These are phyloP conservation scores for Aspergillus funiculosus DNA, from an alignment of 495 filamentous ascomycete genomes.

Conservation along the genomic window DNA sequence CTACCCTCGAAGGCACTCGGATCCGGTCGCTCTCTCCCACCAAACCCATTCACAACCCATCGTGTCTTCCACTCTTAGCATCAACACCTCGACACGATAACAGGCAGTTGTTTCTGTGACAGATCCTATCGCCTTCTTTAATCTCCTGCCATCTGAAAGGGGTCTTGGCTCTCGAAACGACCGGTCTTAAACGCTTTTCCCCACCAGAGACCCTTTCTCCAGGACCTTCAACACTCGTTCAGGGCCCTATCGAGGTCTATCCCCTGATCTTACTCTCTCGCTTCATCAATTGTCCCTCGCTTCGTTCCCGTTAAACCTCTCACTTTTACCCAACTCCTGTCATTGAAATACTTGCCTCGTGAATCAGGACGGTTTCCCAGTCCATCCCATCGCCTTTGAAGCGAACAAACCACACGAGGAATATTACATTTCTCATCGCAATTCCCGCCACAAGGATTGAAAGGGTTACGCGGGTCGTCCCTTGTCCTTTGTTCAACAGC, in stretches of 20 bases:
- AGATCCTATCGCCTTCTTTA: conserved; percentile 12
- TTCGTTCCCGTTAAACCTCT: background rate
- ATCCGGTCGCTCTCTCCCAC: conserved; percentile 2
- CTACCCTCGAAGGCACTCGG: background rate
- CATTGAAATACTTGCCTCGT: background rate
- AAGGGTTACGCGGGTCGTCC: conserved; percentile 47
- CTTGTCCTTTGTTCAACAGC: conserved; percentile 28
- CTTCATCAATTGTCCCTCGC: conserved; percentile 2
- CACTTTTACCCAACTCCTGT: background rate
- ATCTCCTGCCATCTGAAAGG: conserved; percentile 16
- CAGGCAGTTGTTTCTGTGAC: too few relatives aligned
- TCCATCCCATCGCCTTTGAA: background rate
- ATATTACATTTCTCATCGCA: background rate
- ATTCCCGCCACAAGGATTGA: conserved; percentile 15
- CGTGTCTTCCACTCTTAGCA: background rate
- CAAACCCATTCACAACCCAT: background rate
- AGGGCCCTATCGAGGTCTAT: conserved; percentile 6
- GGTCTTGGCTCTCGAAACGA: conserved; percentile 23
- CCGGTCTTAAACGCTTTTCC: conserved; percentile 17
- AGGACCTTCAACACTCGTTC: conserved; percentile 6
- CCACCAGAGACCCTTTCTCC: conserved; percentile 15
- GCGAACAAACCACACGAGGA: background rate
- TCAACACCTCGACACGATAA: conserved; percentile 1
- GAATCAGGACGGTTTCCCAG: background rate
- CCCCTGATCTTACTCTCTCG: conserved; percentile 5